Base-by-base conservation (phyloP, 73 alveolate genomes). In the Paramecium pentaurelia region DNA sequence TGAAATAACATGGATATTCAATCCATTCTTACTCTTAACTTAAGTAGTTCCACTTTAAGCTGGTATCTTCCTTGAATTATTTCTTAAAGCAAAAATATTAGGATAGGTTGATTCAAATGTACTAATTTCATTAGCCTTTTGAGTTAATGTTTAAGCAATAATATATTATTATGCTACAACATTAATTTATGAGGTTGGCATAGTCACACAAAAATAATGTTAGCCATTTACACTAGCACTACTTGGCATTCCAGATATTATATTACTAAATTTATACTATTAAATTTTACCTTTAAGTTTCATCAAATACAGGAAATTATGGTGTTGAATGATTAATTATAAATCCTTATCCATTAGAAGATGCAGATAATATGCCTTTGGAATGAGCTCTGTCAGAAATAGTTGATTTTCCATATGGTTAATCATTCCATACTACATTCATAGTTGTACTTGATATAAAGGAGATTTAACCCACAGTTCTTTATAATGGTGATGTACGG, bases 241-340 rank as follows among this genome's bases (percentile, higher is more conserved):
- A 28, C 73, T 47, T 25, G 91, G 91, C 75, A 80, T 42, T 27
- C 91, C 77, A 9, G 30, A 32, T 44, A 80, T 27, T 16, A 44
- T 80, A 38, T 60, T 11, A 60, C 73, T 77, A 27, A 22, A 60
- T 14, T 0, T 12, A 60, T 4, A 27, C 25, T 60, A 60, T 25
- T 3, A 27, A 68, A 68, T 32, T 16, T 8, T 68, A 68, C 84
- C 28, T 34, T 12, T 75, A 36, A 2, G 25, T n/a, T 8, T 36
- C 34, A 49, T 80, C 91, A 27, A 80, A 49, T 1, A 80, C 34
- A 22, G 91, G 91, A 12, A 80, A 80, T 22, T 80, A 38, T 36
- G 91, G 91, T 6, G 91, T 80, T 3, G 91, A 80, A 80, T 80
- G 91, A 22, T 80, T 80, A 7, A 80, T 80, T 36, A 80, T 36